Percentiles rank a stretch among this genome's conserved stretches.
phyloP scores from a whole-genome alignment of 768 basidiomycete genomes.

The Russula griseocarnosa region DNA sequence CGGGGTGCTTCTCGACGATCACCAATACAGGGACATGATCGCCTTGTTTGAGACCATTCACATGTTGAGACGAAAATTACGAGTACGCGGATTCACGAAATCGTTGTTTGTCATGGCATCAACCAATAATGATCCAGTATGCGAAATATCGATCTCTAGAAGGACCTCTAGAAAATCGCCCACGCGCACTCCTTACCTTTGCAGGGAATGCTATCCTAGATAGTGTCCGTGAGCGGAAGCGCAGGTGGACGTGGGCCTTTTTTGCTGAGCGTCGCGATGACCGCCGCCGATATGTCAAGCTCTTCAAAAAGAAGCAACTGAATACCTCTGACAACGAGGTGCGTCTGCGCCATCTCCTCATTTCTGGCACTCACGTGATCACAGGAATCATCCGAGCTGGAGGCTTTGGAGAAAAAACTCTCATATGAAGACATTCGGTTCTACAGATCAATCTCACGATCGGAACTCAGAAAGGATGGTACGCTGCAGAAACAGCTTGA shows the following conservation, averaged over 20 bases:
- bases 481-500: slow-evolving; percentile 61
- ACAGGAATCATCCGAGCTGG: slow-evolving; percentile 53
- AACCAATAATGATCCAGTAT: slow-evolving; percentile 51
- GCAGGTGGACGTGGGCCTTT: slow-evolving; percentile 89
- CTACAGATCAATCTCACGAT: slow-evolving; percentile 92
- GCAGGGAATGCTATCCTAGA: slow-evolving; percentile 75
- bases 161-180: slow-evolving; percentile 55
- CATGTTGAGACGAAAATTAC: slow-evolving; percentile 80
- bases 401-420: slow-evolving; percentile 73
- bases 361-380: slow-evolving; percentile 17
- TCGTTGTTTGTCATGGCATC: slow-evolving; percentile 24
- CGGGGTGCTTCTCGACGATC: slow-evolving; percentile 83
- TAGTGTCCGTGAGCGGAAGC: slow-evolving; percentile 76
- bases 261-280: slow-evolving; percentile 87
- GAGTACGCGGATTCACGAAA: slow-evolving; percentile 43
- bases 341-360: slow-evolving; percentile 26
- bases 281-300: slow-evolving; percentile 73
- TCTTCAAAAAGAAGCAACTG: slow-evolving; percentile 75
- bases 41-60: slow-evolving; percentile 96
- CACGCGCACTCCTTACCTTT: slow-evolving; percentile 69
- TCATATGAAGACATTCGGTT: slow-evolving; percentile 94
- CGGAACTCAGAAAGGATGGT: slow-evolving; percentile 79
- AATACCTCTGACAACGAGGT: slow-evolving; percentile 54
- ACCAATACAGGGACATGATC: slow-evolving; percentile 92
- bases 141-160: slow-evolving; percentile 70